These are phyloP conservation scores for Moesziomyces sp. DNA, from an alignment of 1,284 basidiomycete species.

Conservation along the genomic window DNA sequence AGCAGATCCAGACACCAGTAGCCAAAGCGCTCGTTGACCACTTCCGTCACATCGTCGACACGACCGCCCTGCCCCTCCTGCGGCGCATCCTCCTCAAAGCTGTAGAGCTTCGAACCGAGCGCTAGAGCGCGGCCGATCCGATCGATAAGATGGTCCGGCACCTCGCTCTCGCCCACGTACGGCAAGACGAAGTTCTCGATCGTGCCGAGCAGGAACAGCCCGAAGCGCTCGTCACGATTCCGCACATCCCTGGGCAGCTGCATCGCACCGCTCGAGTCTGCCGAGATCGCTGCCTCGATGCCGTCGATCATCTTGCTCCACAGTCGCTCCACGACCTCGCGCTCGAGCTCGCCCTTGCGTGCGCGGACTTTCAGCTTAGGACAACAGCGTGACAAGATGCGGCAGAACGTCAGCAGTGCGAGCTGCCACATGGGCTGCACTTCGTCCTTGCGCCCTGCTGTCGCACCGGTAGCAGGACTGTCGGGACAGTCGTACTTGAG, in stretches of 20 bases:
- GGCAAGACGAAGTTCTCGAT: conserved; percentile 83
- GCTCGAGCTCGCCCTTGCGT: conserved; percentile 70
- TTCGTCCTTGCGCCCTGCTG: conserved; percentile 69
- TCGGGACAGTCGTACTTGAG: conserved; percentile 91
- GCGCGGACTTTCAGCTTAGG: conserved; percentile 19
- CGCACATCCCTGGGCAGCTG: conserved; percentile 72
- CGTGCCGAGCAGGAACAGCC: conserved; percentile 71
- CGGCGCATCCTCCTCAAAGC: conserved; percentile 7
- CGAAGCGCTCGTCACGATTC: conserved; percentile 85
- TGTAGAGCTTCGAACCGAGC: conserved; percentile 79
- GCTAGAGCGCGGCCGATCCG: conserved; percentile 80
- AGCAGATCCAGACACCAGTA: conserved; percentile 94
- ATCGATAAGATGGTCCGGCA: conserved; percentile 79
- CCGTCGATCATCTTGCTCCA: conserved; percentile 88
- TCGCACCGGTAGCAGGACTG: conserved; percentile 9
- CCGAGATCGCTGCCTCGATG: conserved; percentile 81
- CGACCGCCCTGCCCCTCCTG: conserved; percentile 41
- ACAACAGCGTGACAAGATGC: conserved; percentile 32
- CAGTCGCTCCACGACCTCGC: conserved; percentile 77
- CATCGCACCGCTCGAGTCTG: conserved; percentile 78
- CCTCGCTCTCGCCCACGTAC: conserved; percentile 75
- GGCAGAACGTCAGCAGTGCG: conserved; percentile 47
- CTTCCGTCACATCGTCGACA: conserved; percentile 49
- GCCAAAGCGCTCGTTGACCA: conserved; percentile 83
- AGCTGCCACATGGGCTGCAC: conserved; percentile 49